Conservation (phyloP, 106 monocot species). For the Alisma plantagoaquatica region DNA sequence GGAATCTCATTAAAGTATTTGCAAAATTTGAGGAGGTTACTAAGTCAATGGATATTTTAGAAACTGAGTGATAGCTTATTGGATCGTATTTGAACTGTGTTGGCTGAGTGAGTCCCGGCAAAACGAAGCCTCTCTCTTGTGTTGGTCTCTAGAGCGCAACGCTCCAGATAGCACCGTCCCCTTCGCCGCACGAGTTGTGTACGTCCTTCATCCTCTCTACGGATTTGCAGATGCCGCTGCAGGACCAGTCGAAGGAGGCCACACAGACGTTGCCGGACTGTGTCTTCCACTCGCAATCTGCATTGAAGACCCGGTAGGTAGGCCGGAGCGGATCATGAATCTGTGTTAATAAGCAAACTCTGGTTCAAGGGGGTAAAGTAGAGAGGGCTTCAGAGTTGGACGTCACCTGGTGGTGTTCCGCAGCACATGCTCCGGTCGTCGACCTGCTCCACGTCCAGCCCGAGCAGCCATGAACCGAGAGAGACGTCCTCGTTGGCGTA, state of each 20-base stretch:
- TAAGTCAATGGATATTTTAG: too few species aligned
- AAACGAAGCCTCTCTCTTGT: too few species aligned
- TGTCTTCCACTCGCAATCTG: constrained; percentile 77
- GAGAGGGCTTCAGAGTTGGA: not conserved
- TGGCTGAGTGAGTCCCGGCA: too few species aligned
- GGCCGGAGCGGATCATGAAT: too few species aligned
- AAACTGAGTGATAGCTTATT: too few species aligned
- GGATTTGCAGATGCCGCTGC: constrained; percentile 82
- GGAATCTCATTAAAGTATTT: too few species aligned
- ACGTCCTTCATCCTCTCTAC: constrained; percentile 71
- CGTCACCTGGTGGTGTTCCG: constrained; percentile 74
- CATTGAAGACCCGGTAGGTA: too few species aligned
- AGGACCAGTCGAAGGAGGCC: constrained; percentile 85
- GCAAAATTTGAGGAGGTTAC: too few species aligned
- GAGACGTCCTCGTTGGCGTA: constrained; percentile 78
- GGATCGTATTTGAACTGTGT: too few species aligned
- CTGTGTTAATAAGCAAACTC: too few species aligned
- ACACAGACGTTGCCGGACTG: constrained; percentile 63
- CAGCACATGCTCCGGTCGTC: constrained; percentile 84
- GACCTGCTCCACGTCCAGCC: constrained; percentile 74
- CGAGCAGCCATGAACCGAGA: constrained; percentile 78
- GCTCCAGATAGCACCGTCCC: constrained; percentile 58
- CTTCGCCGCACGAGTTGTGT: constrained; percentile 62
- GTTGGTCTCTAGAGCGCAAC: constrained; percentile 24
- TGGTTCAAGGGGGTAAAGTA: too few species aligned